A percentile compares a stretch with the other conserved stretches of the same genome.
Evolutionary conservation across 768 basidiomycete species (phyloP).

Genomic region (Tylopilus vinaceipallidus): DNA sequence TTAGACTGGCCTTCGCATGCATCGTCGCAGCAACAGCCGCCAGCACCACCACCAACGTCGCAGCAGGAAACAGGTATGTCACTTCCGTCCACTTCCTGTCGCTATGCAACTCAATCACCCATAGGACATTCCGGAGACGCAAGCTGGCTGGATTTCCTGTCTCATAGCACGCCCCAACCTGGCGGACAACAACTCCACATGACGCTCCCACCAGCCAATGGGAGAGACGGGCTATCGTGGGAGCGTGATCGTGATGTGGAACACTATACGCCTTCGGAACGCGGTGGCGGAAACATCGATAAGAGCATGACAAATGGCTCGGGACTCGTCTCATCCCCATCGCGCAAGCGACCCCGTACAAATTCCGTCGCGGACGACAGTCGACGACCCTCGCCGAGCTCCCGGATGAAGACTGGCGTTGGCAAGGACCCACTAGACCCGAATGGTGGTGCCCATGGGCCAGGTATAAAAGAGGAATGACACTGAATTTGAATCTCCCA

Average conservation of each 20-base stretch:
- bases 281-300: conserved; percentile 17
- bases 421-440: conserved; percentile 17
- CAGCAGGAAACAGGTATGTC: conserved; percentile 28
- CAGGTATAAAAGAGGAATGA: conserved; percentile 30
- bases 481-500: not conserved
- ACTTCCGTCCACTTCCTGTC: not conserved
- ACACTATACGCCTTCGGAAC: conserved; percentile 31
- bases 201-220: conserved; percentile 26
- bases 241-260: conserved; percentile 31
- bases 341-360: conserved; percentile 31
- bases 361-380: conserved; percentile 18
- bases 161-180: conserved; percentile 26
- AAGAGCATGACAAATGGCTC: conserved; percentile 20
- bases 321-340: conserved; percentile 19
- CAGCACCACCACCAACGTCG: conserved; percentile 11
- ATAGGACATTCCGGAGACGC: conserved; percentile 31
- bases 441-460: conserved; percentile 15
- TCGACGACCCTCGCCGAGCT: conserved; percentile 21
- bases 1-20: conserved; percentile 36
- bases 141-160: conserved; percentile 34
- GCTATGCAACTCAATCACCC: not conserved
- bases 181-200: conserved; percentile 28
- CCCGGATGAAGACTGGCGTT: conserved; percentile 13
- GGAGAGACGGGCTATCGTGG: conserved; percentile 30
- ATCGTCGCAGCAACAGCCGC: conserved; percentile 23